Evolutionary conservation across 2,329 filamentous ascomycete species (phyloP).

Genomic region (Cytospora schulzeri): DNA sequence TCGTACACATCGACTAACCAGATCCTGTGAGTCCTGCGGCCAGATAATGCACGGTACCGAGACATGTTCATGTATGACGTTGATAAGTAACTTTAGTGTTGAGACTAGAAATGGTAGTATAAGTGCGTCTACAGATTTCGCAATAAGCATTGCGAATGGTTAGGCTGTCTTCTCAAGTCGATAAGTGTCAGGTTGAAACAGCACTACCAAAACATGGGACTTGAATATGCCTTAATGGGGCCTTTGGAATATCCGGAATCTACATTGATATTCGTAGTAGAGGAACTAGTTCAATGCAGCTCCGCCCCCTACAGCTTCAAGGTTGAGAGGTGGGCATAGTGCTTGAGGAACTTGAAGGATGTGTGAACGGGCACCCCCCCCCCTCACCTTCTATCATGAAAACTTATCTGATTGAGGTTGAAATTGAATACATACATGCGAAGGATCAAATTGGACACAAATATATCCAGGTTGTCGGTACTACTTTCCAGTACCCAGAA

Average conservation of each 20-base stretch:
- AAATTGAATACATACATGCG: too few species aligned
- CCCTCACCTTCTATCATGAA: too few species aligned
- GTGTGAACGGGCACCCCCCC: too few species aligned
- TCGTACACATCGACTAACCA: conserved; percentile 13
- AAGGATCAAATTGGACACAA: background rate
- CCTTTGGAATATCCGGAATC: too few species aligned
- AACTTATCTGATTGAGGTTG: too few species aligned
- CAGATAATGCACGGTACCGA: conserved; percentile 17
- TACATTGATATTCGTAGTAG: too few species aligned
- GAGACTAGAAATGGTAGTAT: background rate
- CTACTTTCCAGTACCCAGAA: background rate
- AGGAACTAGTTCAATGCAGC: too few species aligned
- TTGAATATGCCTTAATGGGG: too few species aligned
- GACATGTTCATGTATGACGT: conserved; percentile 16
- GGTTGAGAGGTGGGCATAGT: too few species aligned
- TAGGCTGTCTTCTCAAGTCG: background rate
- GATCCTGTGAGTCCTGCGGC: conserved; percentile 15
- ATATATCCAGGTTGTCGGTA: background rate
- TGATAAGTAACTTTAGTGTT: background rate
- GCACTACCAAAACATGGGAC: background rate
- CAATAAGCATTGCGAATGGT: too few species aligned
- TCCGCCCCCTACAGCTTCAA: too few species aligned
- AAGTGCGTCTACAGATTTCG: background rate
- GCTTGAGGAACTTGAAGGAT: too few species aligned
- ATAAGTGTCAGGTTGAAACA: background rate